Base-by-base conservation (phyloP, 768 basidiomycete genomes). In the Trametes elegans region DNA sequence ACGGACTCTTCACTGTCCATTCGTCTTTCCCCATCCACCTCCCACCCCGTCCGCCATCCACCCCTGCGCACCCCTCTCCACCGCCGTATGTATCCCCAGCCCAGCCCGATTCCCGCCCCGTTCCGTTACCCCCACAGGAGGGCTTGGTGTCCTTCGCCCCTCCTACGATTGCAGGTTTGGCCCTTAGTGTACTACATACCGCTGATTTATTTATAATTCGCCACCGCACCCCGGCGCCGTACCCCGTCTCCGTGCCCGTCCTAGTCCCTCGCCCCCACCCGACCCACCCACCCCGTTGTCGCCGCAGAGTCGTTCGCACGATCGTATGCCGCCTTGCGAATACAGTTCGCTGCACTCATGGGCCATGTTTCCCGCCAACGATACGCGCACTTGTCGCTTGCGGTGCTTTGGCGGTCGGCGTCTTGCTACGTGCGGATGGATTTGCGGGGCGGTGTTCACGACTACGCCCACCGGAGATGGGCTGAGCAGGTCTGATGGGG, bases 151-250 rank as follows among this genome's bases (percentile, higher is more conserved):
- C 29, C 35, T 28, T 14, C 11, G 8, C 18, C 51, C 42, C 49
- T 32, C 28, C 50, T 47, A 39, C 42, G 43, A 52, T 40, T 45
- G 28, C 49, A 39, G 31, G 36, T 11, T 39, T 36, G 29, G 27
- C 41, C 24, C 23, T 32, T 58, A 59, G 47, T 59, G 57, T 59
- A 59, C 52, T 59, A 41, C 42, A 53, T 59, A 53, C 28, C 57
- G 57, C 57, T 52, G 57, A 52, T 59, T 59, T 59, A 59, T 59
- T 59, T 59, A 59, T 54, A 49, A 54, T 54, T 49, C 57, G 46
- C 31, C 34, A 16, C n/a, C 47, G 44, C 24, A 4, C 24, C 28
- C 19, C 43, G 34, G 28, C 52, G 35, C 28, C 35, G 26, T 36
- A 9, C 41, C 27, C 23, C 6, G 29, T 46, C 43, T 45, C 19